Evolutionary conservation across 108 stramenopile genomes (phyloP).

Genomic region (Pinguiococcus pyrenoidosus): DNA sequence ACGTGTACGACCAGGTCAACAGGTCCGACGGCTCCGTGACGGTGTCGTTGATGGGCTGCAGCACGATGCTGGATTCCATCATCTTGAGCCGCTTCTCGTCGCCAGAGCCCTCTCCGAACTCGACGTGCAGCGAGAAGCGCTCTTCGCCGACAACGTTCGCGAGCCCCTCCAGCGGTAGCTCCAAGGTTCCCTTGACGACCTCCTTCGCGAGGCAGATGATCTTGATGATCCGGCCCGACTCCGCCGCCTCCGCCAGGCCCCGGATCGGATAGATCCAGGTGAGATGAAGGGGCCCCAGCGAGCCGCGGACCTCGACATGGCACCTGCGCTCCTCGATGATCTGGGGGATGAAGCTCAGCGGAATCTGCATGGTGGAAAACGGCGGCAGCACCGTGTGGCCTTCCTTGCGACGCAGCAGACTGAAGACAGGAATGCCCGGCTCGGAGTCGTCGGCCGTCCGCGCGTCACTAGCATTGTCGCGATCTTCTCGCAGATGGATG

Average conservation of each 20-base stretch:
- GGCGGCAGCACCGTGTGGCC: constrained; percentile 23
- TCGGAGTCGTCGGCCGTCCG: background rate
- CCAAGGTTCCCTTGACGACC: constrained; percentile 8
- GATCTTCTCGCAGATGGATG: constrained; percentile 9
- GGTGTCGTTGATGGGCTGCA: constrained; percentile 13
- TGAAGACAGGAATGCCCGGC: constrained; percentile 9
- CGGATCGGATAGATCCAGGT: constrained; percentile 34
- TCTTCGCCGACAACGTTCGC: constrained; percentile 11
- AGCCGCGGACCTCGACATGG: constrained; percentile 15
- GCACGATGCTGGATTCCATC: constrained; percentile 10
- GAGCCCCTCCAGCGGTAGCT: constrained; percentile 25
- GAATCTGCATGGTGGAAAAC: constrained; percentile 25
- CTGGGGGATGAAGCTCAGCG: constrained; percentile 30
- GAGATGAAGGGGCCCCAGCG: constrained; percentile 6
- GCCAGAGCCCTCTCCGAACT: constrained; percentile 9
- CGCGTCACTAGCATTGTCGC: background rate
- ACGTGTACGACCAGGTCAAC: constrained; percentile 14
- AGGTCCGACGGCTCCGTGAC: constrained; percentile 9
- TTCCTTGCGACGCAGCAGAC: constrained; percentile 16
- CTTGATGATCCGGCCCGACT: background rate
- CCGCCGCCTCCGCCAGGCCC: constrained; percentile 36
- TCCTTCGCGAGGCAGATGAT: constrained; percentile 27
- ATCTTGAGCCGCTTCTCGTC: background rate
- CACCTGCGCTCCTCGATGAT: constrained; percentile 28
- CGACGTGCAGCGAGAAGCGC: constrained; percentile 19